Evolutionary conservation across 2,329 filamentous ascomycete species (phyloP).

Genomic region (Neonectria ditissima): DNA sequence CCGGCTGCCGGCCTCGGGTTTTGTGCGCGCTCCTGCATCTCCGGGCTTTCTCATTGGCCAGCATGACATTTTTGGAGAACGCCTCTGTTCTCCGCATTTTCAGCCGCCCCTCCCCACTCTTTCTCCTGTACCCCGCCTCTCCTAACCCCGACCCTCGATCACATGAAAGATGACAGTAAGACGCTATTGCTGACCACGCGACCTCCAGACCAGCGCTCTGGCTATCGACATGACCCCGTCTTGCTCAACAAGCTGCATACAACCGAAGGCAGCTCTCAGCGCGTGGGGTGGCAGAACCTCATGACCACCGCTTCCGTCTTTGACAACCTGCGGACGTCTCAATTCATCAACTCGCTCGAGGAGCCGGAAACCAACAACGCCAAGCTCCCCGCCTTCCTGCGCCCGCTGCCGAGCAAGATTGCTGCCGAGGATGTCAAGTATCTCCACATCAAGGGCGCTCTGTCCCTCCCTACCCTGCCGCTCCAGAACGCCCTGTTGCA

Average conservation of each 20-base stretch:
- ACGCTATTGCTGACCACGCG: conserved; percentile 48
- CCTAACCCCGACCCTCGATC: conserved; percentile 34
- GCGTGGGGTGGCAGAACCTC: conserved; percentile 49
- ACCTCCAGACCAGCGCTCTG: conserved; percentile 53
- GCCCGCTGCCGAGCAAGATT: conserved; percentile 81
- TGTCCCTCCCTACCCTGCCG: conserved; percentile 76
- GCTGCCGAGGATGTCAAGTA: conserved; percentile 86
- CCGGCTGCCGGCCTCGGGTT: conserved; percentile 26
- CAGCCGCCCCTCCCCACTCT: conserved; percentile 38
- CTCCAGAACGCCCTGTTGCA: conserved; percentile 86
- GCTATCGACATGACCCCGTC: conserved; percentile 50
- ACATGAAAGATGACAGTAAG: conserved; percentile 39
- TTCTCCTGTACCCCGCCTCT: conserved; percentile 41
- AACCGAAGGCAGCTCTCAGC: conserved; percentile 38
- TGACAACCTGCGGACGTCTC: conserved; percentile 54
- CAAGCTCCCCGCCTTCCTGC: conserved; percentile 77
- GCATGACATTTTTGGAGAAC: conserved; percentile 37
- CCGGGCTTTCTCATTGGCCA: conserved; percentile 35
- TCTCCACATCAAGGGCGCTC: conserved; percentile 84
- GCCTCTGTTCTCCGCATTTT: conserved; percentile 46
- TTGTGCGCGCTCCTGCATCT: conserved; percentile 29
- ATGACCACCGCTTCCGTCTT: conserved; percentile 51
- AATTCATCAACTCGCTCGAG: conserved; percentile 61
- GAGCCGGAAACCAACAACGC: conserved; percentile 56
- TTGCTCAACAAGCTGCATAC: conserved; percentile 48